Conservation (phyloP, 148 eudicot genomes). For the Camellia lanceoleosa region DNA sequence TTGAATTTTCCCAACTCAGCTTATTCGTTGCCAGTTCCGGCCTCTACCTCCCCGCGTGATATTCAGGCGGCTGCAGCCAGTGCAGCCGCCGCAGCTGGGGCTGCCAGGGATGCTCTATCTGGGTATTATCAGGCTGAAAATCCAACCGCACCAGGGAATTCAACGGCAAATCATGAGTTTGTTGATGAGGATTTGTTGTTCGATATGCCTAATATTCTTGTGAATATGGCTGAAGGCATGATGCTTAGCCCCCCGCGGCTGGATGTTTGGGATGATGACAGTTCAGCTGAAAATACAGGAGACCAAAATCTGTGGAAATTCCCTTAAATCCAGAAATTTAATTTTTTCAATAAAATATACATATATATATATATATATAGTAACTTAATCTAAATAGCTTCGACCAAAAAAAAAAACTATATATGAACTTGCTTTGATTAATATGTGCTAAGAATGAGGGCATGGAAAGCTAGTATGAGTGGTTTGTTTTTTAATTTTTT, state of each 20-base stretch:
- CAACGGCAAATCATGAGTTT: conserved; percentile 16
- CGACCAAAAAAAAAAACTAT: too few relatives aligned
- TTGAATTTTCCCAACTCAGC: conserved; percentile 55
- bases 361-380: neutral
- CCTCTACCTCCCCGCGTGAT: conserved; percentile 34
- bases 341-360: too few relatives aligned
- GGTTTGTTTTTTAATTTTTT: neutral
- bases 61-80: conserved; percentile 58
- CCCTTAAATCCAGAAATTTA: conserved; percentile 16
- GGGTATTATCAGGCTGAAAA: conserved; percentile 13
- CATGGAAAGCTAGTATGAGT: neutral
- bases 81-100: conserved; percentile 64
- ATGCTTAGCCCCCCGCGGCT: conserved; percentile 69
- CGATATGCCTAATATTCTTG: conserved; percentile 76
- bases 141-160: neutral
- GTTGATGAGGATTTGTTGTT: conserved; percentile 71
- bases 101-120: conserved; percentile 41
- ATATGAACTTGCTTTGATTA: too few relatives aligned
- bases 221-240: conserved; percentile 74
- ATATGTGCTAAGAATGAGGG: neutral
- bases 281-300: neutral
- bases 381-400: too few relatives aligned
- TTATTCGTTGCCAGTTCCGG: conserved; percentile 29
- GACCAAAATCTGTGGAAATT: conserved; percentile 55
- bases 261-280: conserved; percentile 21